Base-by-base conservation (phyloP, 164 flowering plant genomes). In the Macadamia tetraphylla region DNA sequence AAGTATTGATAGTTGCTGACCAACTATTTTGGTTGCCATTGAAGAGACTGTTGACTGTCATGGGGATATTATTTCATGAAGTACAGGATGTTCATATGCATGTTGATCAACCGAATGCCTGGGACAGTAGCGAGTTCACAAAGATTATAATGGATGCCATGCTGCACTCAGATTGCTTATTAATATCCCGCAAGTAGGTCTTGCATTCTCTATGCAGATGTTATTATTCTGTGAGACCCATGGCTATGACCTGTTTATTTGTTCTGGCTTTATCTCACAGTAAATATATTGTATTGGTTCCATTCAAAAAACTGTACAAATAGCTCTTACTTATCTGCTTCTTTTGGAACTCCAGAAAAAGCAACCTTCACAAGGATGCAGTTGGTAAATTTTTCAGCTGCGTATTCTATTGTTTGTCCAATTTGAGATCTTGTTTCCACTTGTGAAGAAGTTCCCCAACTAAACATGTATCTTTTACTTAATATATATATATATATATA, bases 1-100 rank as follows among this genome's bases (percentile, higher is more conserved):
- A 80, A 70, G 70, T 78, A 60, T 65, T 87, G 72, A 74, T 87
- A 64, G 77, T 85, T 69, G 83, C 88, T 67, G 84, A 84, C 10
- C 69, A 71, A 72, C 71, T 76, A 17, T 79, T 85, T 70, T 87
- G 89, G 89, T 76, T 67, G 66, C 74, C 83, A 15, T 75, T 87
- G 77, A 80, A 81, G 71, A 71, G 68, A 66, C 74, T 83, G 63
- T 68, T 87, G 69, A 67, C 72, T 60, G 76, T 81, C 51, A 76
- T 87, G 83, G 72, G 79, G 15, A 57, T 82, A 46, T 78, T 81
- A n/a, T 79, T 46, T 75, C 67, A 66, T 48, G 82, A 78, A 76
- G 70, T 80, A 61, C 46, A 71, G 18, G 62, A 71, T 68, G 49
- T 49, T 60, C 62, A 29, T 13, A 40, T 32, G 43, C n/a, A 40